phyloP scores from a whole-genome alignment of 495 filamentous ascomycete genomes.

The Penicillium soppii region DNA sequence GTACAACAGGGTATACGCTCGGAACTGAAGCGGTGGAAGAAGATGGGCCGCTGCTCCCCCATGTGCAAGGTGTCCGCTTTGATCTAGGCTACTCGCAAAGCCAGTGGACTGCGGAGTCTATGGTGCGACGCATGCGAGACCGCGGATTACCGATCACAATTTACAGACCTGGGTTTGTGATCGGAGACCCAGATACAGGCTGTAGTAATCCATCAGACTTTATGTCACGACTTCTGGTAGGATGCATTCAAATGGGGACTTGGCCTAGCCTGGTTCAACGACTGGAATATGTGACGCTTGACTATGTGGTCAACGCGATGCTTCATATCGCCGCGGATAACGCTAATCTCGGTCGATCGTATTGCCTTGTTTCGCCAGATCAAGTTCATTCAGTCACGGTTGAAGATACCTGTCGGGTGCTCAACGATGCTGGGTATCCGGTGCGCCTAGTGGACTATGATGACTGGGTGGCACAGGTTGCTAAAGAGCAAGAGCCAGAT shows the following conservation, averaged over 20 bases:
- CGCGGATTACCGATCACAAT: constrained; percentile 18
- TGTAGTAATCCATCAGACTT: constrained; percentile 26
- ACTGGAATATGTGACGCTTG: constrained; percentile 16
- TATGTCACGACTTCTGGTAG: constrained; percentile 19
- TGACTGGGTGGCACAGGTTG: constrained; percentile 10
- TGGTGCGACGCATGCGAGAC: constrained; percentile 13
- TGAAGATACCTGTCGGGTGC: constrained; percentile 3
- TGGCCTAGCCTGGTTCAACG: constrained; percentile 15
- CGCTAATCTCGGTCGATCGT: constrained; percentile 6
- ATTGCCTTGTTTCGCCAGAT: background rate
- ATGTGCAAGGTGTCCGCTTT: constrained; percentile 9
- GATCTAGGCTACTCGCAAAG: constrained; percentile 24
- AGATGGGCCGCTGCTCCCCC: constrained; percentile 8
- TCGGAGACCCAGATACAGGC: constrained; percentile 17
- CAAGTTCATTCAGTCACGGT: constrained; percentile 5
- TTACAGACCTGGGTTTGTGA: constrained; percentile 26
- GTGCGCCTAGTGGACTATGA: constrained; percentile 7
- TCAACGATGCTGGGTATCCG: constrained; percentile 9
- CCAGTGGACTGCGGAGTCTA: constrained; percentile 21
- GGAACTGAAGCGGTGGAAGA: constrained; percentile 7
- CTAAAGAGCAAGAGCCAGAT: background rate
- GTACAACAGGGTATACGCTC: constrained; percentile 2
- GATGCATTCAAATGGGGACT: constrained; percentile 12
- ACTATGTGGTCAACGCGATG: constrained; percentile 16
- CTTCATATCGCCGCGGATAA: constrained; percentile 16